Conservation (phyloP, 305 asterid genomes). For the Coffea humblotiana region DNA sequence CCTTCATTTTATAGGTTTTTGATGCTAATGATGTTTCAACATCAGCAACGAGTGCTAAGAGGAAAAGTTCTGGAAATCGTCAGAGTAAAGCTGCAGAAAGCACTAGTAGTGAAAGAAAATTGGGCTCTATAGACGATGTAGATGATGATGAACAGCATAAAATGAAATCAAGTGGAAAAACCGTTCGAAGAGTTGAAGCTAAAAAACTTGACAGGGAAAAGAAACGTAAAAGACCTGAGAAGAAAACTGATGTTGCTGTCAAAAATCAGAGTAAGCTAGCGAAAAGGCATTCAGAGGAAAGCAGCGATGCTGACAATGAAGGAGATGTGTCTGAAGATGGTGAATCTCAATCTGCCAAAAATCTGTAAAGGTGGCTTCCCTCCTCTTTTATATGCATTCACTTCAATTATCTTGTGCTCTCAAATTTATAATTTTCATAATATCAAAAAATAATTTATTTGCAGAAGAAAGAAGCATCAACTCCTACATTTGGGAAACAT, state of each 20-base stretch:
- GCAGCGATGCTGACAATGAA: conserved; percentile 41
- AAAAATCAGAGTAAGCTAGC: conserved; percentile 53
- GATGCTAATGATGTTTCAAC: conserved; percentile 39
- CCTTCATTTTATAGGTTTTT: conserved; percentile 47
- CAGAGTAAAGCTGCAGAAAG: conserved; percentile 38
- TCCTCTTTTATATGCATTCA: background rate
- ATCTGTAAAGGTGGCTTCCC: conserved; percentile 46
- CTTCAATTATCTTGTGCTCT: background rate
- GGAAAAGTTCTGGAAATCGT: conserved; percentile 31
- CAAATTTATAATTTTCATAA: background rate
- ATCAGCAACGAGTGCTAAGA: conserved; percentile 43
- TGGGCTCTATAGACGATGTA: conserved; percentile 37
- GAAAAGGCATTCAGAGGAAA: conserved; percentile 48
- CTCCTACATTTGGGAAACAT: conserved; percentile 63
- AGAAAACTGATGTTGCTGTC: conserved; percentile 39
- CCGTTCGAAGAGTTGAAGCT: conserved; percentile 39
- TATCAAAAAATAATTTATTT: conserved; percentile 20
- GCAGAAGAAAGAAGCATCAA: conserved; percentile 63
- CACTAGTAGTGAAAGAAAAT: conserved; percentile 36
- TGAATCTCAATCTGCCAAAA: conserved; percentile 48
- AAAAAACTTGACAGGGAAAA: conserved; percentile 49
- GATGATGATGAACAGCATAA: conserved; percentile 41
- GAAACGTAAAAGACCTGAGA: conserved; percentile 58
- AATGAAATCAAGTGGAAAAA: conserved; percentile 43
- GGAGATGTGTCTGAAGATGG: conserved; percentile 63